Base-by-base conservation (phyloP, 2,329 filamentous ascomycete genomes). In the Ambrosiella xylebori region DNA sequence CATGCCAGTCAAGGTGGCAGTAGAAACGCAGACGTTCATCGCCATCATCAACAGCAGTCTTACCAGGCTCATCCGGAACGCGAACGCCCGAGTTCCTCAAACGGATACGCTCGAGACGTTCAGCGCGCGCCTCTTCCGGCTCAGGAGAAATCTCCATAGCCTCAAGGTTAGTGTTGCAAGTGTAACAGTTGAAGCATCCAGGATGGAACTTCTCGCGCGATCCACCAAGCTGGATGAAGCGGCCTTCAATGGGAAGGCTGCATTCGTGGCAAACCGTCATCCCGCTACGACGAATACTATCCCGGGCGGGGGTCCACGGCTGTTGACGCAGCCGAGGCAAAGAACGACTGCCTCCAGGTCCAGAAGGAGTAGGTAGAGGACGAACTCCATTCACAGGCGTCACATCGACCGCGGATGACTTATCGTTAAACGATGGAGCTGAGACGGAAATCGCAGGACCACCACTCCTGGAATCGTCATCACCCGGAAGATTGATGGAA, bases 1-100 rank as follows among this genome's bases (percentile, higher is more conserved):
- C 93, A 70, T 98, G 93, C 80, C 90, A 98, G 73, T 98, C 93
- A n/a, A 98, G 79, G 68, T 97, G 91, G 71, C 93, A 98, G 73
- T 86, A 98, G 77, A 97, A 97, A 9, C 91, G 82, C 51, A 88
- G 72, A 9, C 81, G 76, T 41, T 80, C 77, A 67, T 91, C 85
- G 47, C 85, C 83, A 64, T 91, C 86, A 62, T 87, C 84, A 2
- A 76, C 76, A 70, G 78, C 77, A 9, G 81, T 84, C 67, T 80
- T 73, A 37, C 78, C 79, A 1, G 81, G 81, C 55, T 77, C 73
- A 60, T 86, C 83, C 5, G 80, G 72, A 9, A 86, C 69, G 0
- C 78, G 66, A 63, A 84, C 77, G 27, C 80, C 81, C 0, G 70
- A 70, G 0, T 71, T 74, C 13, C 85, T 80, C 27, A 78, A 77